phyloP scores from a whole-genome alignment of 352 stramenopile species.

The Pythium sukuiense region DNA sequence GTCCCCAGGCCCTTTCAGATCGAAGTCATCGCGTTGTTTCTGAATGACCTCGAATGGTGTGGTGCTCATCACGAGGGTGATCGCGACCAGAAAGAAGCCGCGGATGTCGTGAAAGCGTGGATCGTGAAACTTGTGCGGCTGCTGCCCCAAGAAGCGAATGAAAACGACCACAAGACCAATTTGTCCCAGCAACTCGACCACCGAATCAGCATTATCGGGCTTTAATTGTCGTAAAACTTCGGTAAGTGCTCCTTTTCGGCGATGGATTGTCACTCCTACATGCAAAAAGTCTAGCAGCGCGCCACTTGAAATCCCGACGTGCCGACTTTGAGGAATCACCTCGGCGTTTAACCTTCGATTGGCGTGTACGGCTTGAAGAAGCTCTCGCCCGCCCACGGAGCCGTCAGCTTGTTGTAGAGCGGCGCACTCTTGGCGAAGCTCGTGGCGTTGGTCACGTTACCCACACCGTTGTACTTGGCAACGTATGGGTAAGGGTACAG shows the following conservation, averaged over 20 bases:
- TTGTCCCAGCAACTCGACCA: conserved; percentile 15
- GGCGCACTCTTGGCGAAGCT: conserved; percentile 29
- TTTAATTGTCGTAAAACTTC: neutral
- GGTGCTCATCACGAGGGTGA: neutral
- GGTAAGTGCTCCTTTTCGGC: neutral
- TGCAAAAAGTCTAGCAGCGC: too few species aligned
- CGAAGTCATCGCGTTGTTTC: conserved; percentile 46
- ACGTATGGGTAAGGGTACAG: conserved; percentile 28
- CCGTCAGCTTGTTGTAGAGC: conserved; percentile 37
- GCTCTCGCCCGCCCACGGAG: conserved; percentile 12
- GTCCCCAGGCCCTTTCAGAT: conserved; percentile 55
- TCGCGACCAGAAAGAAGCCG: neutral
- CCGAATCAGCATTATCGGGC: neutral
- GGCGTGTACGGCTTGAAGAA: conserved; percentile 20
- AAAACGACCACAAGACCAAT: neutral
- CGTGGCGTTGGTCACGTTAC: conserved; percentile 11
- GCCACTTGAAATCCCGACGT: too few species aligned
- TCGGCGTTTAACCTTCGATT: conserved; percentile 3
- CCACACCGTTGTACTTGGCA: conserved; percentile 15
- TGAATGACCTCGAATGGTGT: conserved; percentile 56
- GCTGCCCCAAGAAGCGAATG: conserved; percentile 39
- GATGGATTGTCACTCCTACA: neutral
- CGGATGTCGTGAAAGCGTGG: conserved; percentile 33
- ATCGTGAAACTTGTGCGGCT: conserved; percentile 58
- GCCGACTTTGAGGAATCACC: neutral